A percentile compares a stretch with the other conserved stretches of the same genome.
Conservation (phyloP, 1,139 yeast genomes). For the Maudiozyma humilis region DNA sequence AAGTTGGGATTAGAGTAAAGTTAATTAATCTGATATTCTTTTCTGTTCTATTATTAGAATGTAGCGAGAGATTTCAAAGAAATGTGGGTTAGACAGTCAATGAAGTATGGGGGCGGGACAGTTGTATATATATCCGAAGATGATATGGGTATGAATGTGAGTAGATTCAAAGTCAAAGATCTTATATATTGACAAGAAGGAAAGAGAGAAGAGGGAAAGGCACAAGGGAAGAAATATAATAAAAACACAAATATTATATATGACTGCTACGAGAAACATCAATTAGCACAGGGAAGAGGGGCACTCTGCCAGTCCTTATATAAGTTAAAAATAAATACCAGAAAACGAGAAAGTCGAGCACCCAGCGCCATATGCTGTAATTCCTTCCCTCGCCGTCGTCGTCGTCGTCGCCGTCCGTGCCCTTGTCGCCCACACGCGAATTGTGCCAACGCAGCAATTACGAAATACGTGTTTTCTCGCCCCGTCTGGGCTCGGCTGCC, state of each 20-base stretch:
- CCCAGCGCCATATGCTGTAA: too few relatives aligned
- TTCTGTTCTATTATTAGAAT: too few relatives aligned
- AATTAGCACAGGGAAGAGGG: background rate
- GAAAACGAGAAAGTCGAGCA: background rate
- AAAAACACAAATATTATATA: background rate
- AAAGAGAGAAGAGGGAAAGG: background rate
- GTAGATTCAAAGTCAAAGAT: slow-evolving; percentile 11
- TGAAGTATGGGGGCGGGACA: slow-evolving; percentile 1
- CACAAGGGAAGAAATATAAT: background rate
- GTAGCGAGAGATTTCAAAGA: background rate
- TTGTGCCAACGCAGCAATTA: background rate
- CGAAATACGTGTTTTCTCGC: background rate
- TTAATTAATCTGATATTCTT: background rate
- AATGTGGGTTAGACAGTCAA: too few relatives aligned
- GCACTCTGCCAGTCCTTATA: background rate
- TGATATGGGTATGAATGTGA: background rate
- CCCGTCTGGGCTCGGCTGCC: too few relatives aligned
- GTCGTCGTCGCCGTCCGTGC: background rate
- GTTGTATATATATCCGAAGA: background rate
- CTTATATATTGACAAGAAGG: slow-evolving; percentile 2
- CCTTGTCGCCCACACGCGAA: background rate
- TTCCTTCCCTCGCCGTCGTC: background rate
- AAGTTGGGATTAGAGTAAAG: background rate
- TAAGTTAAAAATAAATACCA: background rate
- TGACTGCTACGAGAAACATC: background rate